Conservation (phyloP, 2,329 filamentous ascomycete genomes). For the Canariomyces notabilis region DNA sequence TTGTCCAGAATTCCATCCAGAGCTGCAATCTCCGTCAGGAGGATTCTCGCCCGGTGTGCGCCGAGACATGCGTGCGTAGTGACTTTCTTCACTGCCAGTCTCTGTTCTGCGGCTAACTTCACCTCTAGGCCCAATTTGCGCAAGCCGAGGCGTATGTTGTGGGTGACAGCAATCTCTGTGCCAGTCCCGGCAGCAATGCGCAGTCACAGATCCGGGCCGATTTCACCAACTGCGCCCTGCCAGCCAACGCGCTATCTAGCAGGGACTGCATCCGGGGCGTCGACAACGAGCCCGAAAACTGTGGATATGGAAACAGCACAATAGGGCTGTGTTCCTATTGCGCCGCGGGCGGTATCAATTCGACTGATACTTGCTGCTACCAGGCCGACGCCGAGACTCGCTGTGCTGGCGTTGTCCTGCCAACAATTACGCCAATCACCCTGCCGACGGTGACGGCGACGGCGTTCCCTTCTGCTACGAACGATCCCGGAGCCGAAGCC, state of each 20-base stretch:
- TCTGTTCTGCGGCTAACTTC: slow-evolving; percentile 25
- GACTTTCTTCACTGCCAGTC: not conserved
- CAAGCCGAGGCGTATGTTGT: slow-evolving; percentile 83
- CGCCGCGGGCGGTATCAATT: slow-evolving; percentile 74
- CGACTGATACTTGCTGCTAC: slow-evolving; percentile 92
- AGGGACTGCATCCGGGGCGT: slow-evolving; percentile 69
- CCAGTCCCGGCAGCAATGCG: slow-evolving; percentile 58
- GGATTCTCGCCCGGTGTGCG: slow-evolving; percentile 72
- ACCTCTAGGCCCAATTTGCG: slow-evolving; percentile 67
- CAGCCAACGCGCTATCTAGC: slow-evolving; percentile 70
- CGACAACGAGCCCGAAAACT: slow-evolving; percentile 78
- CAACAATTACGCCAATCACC: slow-evolving; percentile 65
- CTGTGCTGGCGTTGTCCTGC: slow-evolving; percentile 73
- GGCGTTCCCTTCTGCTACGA: slow-evolving; percentile 38
- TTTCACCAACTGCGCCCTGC: slow-evolving; percentile 82
- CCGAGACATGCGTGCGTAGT: slow-evolving; percentile 71
- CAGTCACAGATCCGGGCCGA: slow-evolving; percentile 80
- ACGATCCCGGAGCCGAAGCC: slow-evolving; percentile 33
- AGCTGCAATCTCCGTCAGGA: slow-evolving; percentile 62
- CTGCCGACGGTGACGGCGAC: slow-evolving; percentile 47
- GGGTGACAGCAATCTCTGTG: slow-evolving; percentile 68
- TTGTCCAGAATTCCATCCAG: slow-evolving; percentile 80
- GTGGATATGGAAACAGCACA: slow-evolving; percentile 70
- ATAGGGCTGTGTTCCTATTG: slow-evolving; percentile 85
- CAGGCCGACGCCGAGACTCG: slow-evolving; percentile 68